A percentile compares a stretch with the other conserved stretches of the same genome.
These are phyloP conservation scores for Talaromyces wortmannii DNA, from an alignment of 495 filamentous ascomycete species.

Conservation along the genomic window DNA sequence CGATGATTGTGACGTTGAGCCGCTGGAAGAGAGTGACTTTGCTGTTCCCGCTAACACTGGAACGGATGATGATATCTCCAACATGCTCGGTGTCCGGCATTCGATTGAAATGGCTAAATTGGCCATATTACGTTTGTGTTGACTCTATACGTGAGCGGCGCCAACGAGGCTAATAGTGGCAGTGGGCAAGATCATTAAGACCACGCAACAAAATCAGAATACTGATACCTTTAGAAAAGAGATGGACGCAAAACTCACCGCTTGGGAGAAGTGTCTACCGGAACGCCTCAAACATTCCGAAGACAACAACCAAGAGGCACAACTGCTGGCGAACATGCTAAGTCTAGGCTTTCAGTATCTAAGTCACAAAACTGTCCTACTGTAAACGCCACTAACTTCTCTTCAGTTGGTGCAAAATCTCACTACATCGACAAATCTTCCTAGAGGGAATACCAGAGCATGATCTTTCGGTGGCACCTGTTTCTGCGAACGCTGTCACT, in stretches of 20 bases:
- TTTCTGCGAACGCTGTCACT: constrained; percentile 3
- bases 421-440: constrained; percentile 3
- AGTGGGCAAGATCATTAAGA: constrained; percentile 2
- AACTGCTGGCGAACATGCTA: constrained; percentile 2
- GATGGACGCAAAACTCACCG: constrained; percentile 1
- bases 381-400: constrained; percentile 1
- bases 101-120: constrained; percentile 36
- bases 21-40: constrained; percentile 16
- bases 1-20: constrained; percentile 37
- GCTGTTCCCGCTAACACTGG: constrained; percentile 20
- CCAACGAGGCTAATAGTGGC: constrained; percentile 1
- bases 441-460: constrained; percentile 1
- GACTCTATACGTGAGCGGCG: constrained; percentile 2
- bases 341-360: constrained; percentile 2
- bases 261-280: constrained; percentile 2
- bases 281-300: constrained; percentile 1
- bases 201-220: constrained; percentile 1
- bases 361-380: constrained; percentile 1
- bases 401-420: constrained; percentile 2
- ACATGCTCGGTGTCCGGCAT: constrained; percentile 24
- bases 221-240: constrained; percentile 3
- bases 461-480: constrained; percentile 1
- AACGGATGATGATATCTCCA: constrained; percentile 18
- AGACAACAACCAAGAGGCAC: constrained; percentile 2
- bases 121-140: constrained; percentile 27